Conservation (phyloP, 192 early-diverging fungal species). For the Podochytrium sp. region DNA sequence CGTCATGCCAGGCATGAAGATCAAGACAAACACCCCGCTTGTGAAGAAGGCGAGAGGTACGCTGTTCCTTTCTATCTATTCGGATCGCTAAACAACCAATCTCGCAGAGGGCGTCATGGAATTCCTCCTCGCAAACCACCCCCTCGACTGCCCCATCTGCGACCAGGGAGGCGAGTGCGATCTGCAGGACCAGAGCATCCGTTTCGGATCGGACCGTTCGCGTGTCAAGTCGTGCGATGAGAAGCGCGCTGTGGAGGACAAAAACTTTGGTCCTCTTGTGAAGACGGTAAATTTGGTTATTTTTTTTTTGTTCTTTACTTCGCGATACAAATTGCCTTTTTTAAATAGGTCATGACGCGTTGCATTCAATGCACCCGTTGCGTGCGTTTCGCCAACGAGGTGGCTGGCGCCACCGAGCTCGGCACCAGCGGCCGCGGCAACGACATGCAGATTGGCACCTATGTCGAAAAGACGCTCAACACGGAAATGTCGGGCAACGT, state of each 20-base stretch:
- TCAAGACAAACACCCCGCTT: constrained; percentile 91
- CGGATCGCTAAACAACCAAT: neutral
- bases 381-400: constrained; percentile 97
- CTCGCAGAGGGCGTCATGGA: constrained; percentile 59
- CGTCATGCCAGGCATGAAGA: constrained; percentile 95
- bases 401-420: constrained; percentile 92
- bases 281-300: too few relatives aligned
- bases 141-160: constrained; percentile 97
- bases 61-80: neutral
- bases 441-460: constrained; percentile 98
- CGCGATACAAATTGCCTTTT: too few relatives aligned
- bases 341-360: constrained; percentile 96
- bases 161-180: constrained; percentile 99
- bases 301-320: too few relatives aligned
- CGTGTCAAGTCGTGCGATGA: constrained; percentile 81
- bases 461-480: constrained; percentile 82
- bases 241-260: constrained; percentile 97
- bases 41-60: constrained; percentile 89
- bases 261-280: constrained; percentile 94
- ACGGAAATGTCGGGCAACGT: constrained; percentile 98
- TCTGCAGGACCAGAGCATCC: constrained; percentile 96
- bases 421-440: constrained; percentile 96
- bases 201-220: constrained; percentile 93
- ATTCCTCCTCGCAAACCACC: constrained; percentile 96
- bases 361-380: constrained; percentile 99